Evolutionary conservation across 1,284 basidiomycete species (phyloP), one percentile per base, ranked within the genome.

Genomic region (Cutaneotrichosporon sp.): DNA sequence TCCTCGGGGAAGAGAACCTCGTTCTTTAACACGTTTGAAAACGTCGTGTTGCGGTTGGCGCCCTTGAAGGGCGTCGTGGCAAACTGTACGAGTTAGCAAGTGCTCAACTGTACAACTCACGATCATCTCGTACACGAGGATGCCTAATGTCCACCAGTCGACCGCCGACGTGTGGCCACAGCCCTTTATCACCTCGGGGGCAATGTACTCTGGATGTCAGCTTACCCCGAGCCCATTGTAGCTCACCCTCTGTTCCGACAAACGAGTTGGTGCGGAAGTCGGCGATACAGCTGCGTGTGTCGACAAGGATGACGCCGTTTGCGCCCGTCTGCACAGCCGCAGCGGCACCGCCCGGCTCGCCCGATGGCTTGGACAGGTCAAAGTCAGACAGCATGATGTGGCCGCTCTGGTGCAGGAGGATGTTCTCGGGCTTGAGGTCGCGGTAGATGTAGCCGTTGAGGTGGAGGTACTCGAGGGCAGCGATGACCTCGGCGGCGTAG

Each of bases 361-460:
- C 90, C 46, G 92, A 94, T 74, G 97, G 92, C 75, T 98, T 99
- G 13, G 95, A 97, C 33, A 99, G 85, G 81, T 99, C 97, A 81
- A 99, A 99, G 81, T 99, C 97, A 50, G 95, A 98, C 69, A 99
- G 82, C 94, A 98, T 98, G 72, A 99, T 97, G 81, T 99, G 97
- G 18, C 97, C 97, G 22, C 93, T 94, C 76, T 97, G 91, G 80
- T 99, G 97, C 56, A 99, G 83, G n/a, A 99, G 83, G 72, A 99
- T 99, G 79, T 99, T 99, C 83, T 99, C 97, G 33, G 97, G 97
- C 81, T 99, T 99, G 58, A 99, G 86, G 84, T 99, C 97, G 55
- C 97, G 89, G 81, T 99, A 99, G 72, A 99, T 98, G 83, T 97
- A 99, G 34, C 97, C 97, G 87, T 98, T 97, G 63, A 98, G 85